Percentiles rank a stretch among this genome's conserved stretches.
Evolutionary conservation across 177 flowering plant species (phyloP).

Genomic region (Vitis hybrid): DNA sequence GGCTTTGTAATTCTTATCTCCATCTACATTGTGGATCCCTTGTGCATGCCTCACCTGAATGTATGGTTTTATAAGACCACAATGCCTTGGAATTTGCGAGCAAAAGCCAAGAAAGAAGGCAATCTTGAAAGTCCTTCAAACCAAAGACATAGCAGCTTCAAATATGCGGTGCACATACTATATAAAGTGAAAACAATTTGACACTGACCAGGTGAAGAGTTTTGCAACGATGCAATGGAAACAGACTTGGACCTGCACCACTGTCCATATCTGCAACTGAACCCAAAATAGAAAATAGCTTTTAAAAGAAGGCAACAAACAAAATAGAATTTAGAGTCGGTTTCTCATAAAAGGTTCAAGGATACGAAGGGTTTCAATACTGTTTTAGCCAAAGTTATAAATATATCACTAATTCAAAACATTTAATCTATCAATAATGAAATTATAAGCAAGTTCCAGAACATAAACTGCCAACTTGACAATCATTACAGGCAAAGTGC

Average conservation of each 20-base stretch:
- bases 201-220: constrained; percentile 47
- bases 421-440: too few species aligned
- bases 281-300: background rate
- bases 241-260: constrained; percentile 35
- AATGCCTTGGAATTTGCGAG: constrained; percentile 21
- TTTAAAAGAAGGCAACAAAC: background rate
- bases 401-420: too few species aligned
- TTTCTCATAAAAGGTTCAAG: too few species aligned
- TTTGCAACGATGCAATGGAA: constrained; percentile 49
- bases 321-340: too few species aligned
- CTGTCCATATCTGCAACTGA: constrained; percentile 40
- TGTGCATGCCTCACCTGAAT: constrained; percentile 59
- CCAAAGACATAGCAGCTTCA: constrained; percentile 22
- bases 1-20: constrained; percentile 48
- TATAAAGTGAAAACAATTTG: background rate
- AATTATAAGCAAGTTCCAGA: too few species aligned
- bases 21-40: constrained; percentile 55
- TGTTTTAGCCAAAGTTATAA: too few species aligned
- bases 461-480: too few species aligned
- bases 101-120: constrained; percentile 32
- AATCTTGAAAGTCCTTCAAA: constrained; percentile 23
- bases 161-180: background rate
- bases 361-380: too few species aligned
- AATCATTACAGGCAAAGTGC: too few species aligned
- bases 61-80: constrained; percentile 29